Conservation (phyloP, 2,329 filamentous ascomycete species). For the Lachnellula arida region DNA sequence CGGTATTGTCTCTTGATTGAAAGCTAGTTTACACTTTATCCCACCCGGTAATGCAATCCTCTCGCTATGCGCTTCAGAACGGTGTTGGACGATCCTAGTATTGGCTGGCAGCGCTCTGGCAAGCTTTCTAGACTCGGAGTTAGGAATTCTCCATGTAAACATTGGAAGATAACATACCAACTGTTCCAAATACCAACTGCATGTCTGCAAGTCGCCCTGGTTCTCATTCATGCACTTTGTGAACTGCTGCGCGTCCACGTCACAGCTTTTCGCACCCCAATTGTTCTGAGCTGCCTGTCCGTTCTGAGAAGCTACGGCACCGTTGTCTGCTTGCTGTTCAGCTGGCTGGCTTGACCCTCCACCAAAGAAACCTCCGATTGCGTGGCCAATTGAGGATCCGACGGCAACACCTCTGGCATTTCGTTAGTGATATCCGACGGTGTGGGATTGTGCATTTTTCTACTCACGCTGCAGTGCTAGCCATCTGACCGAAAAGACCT, state of each 20-base stretch:
- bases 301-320: slow-evolving; percentile 48
- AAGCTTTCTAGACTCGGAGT: slow-evolving; percentile 58
- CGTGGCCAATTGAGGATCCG: slow-evolving; percentile 92
- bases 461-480: slow-evolving; percentile 96
- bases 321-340: slow-evolving; percentile 44
- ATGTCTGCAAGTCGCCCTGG: slow-evolving; percentile 88
- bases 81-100: slow-evolving; percentile 46
- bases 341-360: slow-evolving; percentile 61
- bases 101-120: slow-evolving; percentile 69
- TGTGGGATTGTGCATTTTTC: slow-evolving; percentile 33
- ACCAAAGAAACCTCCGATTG: slow-evolving; percentile 82
- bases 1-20: slow-evolving; percentile 6
- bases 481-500: slow-evolving; percentile 94
- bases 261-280: slow-evolving; percentile 64
- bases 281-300: slow-evolving; percentile 50
- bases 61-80: slow-evolving; percentile 2
- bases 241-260: slow-evolving; percentile 76
- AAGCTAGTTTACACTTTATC: slow-evolving; percentile 18
- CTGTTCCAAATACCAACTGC: slow-evolving; percentile 97
- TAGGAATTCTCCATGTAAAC: slow-evolving; percentile 22
- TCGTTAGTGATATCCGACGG: slow-evolving; percentile 22
- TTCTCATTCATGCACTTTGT: slow-evolving; percentile 97
- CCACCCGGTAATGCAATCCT: slow-evolving; percentile 11
- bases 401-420: slow-evolving; percentile 82
- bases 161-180: slow-evolving; percentile 43